Conservation (phyloP, 306 rosid species). For the Gastrolobium bilobum region DNA sequence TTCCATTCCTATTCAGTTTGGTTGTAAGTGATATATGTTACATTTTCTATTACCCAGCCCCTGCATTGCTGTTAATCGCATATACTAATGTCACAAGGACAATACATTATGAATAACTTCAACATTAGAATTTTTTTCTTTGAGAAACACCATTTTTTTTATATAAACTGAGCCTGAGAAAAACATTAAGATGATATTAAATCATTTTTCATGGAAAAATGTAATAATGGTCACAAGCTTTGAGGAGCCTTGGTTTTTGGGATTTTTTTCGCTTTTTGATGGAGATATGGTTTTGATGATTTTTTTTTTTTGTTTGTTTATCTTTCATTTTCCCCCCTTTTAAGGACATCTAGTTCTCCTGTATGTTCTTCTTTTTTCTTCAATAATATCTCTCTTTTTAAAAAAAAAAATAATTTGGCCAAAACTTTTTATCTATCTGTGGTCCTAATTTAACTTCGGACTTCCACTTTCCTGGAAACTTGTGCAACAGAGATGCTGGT, state of each 20-base stretch:
- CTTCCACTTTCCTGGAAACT: constrained; percentile 19
- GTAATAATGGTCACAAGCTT: constrained; percentile 5
- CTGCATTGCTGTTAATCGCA: constrained; percentile 17
- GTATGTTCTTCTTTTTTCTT: constrained; percentile 19
- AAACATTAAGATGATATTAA: constrained; percentile 8
- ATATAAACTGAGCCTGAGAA: neutral
- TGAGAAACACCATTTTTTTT: constrained; percentile 28
- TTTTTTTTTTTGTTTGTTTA: constrained; percentile 11
- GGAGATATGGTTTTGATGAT: constrained; percentile 33
- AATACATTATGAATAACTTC: constrained; percentile 19
- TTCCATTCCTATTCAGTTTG: constrained; percentile 30
- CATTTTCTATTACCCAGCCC: constrained; percentile 10
- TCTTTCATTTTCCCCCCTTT: constrained; percentile 3
- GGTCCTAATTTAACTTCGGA: constrained; percentile 36
- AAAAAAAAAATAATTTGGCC: constrained; percentile 17
- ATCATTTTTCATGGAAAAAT: constrained; percentile 12
- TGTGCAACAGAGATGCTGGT: constrained; percentile 12
- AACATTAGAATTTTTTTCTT: neutral
- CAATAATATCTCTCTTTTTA: neutral
- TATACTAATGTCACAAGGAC: neutral
- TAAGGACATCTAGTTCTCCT: constrained; percentile 12
- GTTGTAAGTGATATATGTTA: constrained; percentile 1
- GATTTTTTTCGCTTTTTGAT: neutral
- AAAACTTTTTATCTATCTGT: constrained; percentile 3
- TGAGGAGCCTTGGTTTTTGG: constrained; percentile 32